Percentiles rank a stretch among this genome's conserved stretches.
Evolutionary conservation across 345 rosid genomes (phyloP).

Genomic region (Salix caprea): DNA sequence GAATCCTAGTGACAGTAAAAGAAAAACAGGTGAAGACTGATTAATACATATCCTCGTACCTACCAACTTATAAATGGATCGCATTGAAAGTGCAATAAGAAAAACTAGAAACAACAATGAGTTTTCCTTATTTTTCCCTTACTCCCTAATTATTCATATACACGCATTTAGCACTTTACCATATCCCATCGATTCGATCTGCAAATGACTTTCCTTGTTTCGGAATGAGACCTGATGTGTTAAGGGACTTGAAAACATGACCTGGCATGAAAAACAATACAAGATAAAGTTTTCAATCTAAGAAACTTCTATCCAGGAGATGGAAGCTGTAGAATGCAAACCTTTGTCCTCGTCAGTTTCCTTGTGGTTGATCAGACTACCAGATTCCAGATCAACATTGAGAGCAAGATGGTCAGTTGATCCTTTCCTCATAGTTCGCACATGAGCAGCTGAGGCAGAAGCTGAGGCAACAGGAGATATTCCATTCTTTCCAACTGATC

Average conservation of each 20-base stretch:
- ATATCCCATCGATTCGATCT: constrained; percentile 83
- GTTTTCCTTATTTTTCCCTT: neutral
- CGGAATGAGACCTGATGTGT: constrained; percentile 79
- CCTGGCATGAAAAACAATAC: constrained; percentile 38
- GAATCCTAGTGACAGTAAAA: neutral
- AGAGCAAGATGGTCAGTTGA: constrained; percentile 85
- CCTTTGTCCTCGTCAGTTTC: constrained; percentile 89
- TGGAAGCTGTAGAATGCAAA: constrained; percentile 14
- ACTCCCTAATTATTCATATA: neutral
- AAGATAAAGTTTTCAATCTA: neutral
- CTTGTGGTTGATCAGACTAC: constrained; percentile 45
- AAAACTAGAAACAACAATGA: neutral
- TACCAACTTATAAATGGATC: no score
- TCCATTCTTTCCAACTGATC: constrained; percentile 42
- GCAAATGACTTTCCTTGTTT: constrained; percentile 82
- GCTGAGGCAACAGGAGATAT: constrained; percentile 33
- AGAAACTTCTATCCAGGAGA: neutral
- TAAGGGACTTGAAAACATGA: constrained; percentile 79
- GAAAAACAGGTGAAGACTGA: no score
- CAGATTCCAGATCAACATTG: constrained; percentile 62
- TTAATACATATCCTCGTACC: no score
- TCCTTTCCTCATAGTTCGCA: constrained; percentile 74
- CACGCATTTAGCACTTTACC: constrained; percentile 40
- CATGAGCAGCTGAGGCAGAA: constrained; percentile 64
- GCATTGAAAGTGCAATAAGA: no score